A percentile compares a stretch with the other conserved stretches of the same genome.
Conservation (phyloP, 2,329 filamentous ascomycete species). For the Colletotrichum simmondsii region DNA sequence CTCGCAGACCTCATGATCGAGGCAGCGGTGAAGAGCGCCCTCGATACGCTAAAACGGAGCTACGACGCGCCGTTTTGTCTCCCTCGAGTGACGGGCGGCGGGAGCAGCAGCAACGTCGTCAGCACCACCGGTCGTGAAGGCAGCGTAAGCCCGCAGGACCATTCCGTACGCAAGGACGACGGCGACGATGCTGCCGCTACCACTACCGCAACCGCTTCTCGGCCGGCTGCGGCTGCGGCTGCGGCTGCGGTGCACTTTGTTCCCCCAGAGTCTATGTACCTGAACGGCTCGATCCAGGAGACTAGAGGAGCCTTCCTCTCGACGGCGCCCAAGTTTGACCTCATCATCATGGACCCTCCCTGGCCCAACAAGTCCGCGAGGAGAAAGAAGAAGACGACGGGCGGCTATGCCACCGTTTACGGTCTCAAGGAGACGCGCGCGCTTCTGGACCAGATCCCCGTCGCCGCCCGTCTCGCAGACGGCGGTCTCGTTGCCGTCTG, state of each 20-base stretch:
- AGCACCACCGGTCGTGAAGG: not conserved
- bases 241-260: conserved; percentile 41
- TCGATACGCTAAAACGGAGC: conserved; percentile 47
- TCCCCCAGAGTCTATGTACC: conserved; percentile 54
- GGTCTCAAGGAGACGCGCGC: conserved; percentile 57
- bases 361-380: conserved; percentile 84
- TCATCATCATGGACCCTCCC: conserved; percentile 80
- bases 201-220: no score
- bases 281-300: conserved; percentile 60
- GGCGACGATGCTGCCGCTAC: not conserved
- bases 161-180: not conserved
- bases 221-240: not conserved
- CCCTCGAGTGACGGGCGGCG: conserved; percentile 47
- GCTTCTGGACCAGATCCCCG: conserved; percentile 65
- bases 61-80: conserved; percentile 59
- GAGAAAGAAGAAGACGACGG: conserved; percentile 68
- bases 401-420: conserved; percentile 59
- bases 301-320: conserved; percentile 52
- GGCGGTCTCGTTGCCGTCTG: conserved; percentile 76
- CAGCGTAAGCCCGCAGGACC: not conserved
- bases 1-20: conserved; percentile 65
- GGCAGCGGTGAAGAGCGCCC: conserved; percentile 56
- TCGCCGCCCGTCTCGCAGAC: conserved; percentile 63
- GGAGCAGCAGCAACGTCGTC: not conserved
- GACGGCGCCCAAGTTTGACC: conserved; percentile 66